Evolutionary conservation across 768 basidiomycete genomes (phyloP), one percentile per base, ranked within the genome.

Genomic region (Mycena albidolilacea): DNA sequence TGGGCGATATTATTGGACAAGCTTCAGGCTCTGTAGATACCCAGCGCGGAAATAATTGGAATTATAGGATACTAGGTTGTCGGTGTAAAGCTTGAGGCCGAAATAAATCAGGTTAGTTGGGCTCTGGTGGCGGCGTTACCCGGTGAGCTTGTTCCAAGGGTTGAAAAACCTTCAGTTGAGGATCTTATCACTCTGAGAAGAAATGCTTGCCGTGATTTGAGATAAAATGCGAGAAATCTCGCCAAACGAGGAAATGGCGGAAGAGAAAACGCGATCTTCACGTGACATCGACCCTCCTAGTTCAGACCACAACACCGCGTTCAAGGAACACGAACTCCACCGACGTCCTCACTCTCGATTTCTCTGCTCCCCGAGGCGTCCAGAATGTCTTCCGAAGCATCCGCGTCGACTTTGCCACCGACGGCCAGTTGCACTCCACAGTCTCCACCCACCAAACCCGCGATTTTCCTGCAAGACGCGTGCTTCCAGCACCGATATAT

Each of bases 401-500:
- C 54, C 67, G 62, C 63, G 64, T 69, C 52, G n/a, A 43, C n/a
- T 3, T 23, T n/a, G 39, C 58, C 38, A 38, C 58, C 59, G 21
- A 14, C n/a, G 41, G 14, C 59, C 7, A 30, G 35, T 43, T 35
- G 57, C 41, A 17, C 14, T 41, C 46, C 58, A 69, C 44, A 14
- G 30, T 30, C 30, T 43, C 38, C 14, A n/a, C 30, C 15, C 17
- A n/a, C 58, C 14, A 73, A 69, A 65, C 64, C 73, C 64, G 81
- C 80, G 2, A 80, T 89, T 50, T 89, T 88, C 75, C 79, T 95
- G 14, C 95, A 96, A 81, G 91, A 93, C 69, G 88, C 90, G 17
- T 95, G 95, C 79, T 85, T 91, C 19, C 84, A 90, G 70, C 95
- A 96, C 78, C 87, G 84, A 60, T 97, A 91, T 77, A 95, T 97